Evolutionary conservation across 768 basidiomycete genomes (phyloP), one percentile per base, ranked within the genome.

Genomic region (Podaxis carcinomalis): DNA sequence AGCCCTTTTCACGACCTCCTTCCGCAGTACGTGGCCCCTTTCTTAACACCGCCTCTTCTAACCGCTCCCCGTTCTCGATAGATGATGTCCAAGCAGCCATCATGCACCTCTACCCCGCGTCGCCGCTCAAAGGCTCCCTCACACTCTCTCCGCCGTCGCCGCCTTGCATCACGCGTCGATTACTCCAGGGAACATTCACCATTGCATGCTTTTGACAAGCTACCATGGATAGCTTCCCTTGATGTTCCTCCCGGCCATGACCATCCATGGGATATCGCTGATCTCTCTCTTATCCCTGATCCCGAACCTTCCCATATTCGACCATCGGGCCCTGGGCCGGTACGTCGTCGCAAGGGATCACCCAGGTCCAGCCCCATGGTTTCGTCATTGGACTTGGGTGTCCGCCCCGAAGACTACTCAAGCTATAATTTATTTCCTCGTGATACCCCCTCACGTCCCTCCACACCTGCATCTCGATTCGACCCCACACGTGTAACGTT

Each of bases 211-310:
- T 87, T 89, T 68, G 88, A 89, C 73, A 75, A 78, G 27, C 79
- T 90, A 9, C 85, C 88, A 3, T 90, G 88, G 87, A 85, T 87
- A 56, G 77, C 85, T 25, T 77, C 82, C 6, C 73, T 89, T 53
- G 83, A 89, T 55, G 62, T 72, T 55, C 63, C 80, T 5, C 75
- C 80, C 13, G 76, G 80, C 56, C 65, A 67, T 60, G 58, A 75
- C 66, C 74, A 77, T 66, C 73, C 73, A 16, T 78, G 77, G 68
- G 84, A 88, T 66, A 81, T 87, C 62, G 86, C 87, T 57, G 87
- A 89, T 72, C 80, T 88, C 47, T 88, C 87, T 1, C 82, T 85
- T 63, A 67, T 87, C n/a, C 77, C 77, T 25, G 71, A 70, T 57
- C 63, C 64, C 44, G 23, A 25, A 47, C 56, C 11, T 60, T 64